Conservation (phyloP, 1,284 basidiomycete genomes). For the Ustilago nuda region DNA sequence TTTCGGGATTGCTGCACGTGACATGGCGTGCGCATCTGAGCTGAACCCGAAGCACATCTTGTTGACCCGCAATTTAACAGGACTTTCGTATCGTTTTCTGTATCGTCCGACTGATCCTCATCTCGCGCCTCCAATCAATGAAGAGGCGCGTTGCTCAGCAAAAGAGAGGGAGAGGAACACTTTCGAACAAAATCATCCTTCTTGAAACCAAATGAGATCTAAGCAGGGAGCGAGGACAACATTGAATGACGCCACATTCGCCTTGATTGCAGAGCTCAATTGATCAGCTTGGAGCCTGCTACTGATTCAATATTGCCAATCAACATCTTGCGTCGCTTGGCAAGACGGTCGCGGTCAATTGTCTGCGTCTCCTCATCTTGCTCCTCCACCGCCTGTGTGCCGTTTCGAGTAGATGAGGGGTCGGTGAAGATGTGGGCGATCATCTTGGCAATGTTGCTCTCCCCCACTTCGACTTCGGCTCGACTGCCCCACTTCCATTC, state of each 20-base stretch:
- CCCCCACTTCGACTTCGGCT: conserved; percentile 65
- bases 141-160: neutral
- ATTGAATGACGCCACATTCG: neutral
- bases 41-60: no score
- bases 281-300: conserved; percentile 48
- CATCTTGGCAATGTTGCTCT: conserved; percentile 62
- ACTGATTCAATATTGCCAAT: conserved; percentile 45
- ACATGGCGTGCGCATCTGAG: no score
- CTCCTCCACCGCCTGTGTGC: conserved; percentile 18
- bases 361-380: conserved; percentile 38
- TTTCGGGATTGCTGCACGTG: no score
- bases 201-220: neutral
- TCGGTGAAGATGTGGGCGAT: conserved; percentile 56
- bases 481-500: conserved; percentile 69
- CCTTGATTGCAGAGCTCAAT: neutral
- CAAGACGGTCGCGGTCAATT: conserved; percentile 26
- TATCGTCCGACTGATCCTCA: no score
- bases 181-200: conserved; percentile 9
- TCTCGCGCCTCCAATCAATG: conserved; percentile 28
- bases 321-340: conserved; percentile 33
- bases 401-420: conserved; percentile 26
- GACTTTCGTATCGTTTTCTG: no score
- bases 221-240: neutral
- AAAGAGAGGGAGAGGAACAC: conserved; percentile 2
- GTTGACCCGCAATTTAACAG: no score